Evolutionary conservation across 306 rosid species (phyloP), one percentile per base, ranked within the genome.

Genomic region (Prunus fruticosa): DNA sequence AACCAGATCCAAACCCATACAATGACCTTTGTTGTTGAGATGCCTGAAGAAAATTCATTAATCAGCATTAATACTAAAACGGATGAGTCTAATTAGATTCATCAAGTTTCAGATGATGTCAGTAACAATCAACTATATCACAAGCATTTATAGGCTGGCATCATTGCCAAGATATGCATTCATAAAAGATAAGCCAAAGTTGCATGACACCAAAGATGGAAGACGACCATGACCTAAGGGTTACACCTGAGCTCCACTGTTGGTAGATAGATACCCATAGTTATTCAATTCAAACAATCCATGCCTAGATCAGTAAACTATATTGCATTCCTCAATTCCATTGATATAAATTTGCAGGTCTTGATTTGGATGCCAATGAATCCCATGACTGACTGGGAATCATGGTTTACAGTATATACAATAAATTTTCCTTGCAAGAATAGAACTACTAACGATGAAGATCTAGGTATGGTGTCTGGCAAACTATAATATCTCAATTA

Each of bases 1-100:
- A 88, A 79, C 97, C 88, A 82, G 92, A 87, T 78, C 94, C 97
- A 78, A 80, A 85, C 58, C 93, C 93, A 86, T 91, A 89, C 43
- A 85, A 22, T 13, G 95, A 76, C 75, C 77, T 89, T 67, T 83
- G 95, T 72, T 89, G 93, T 77, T 86, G 93, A 82, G 97, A 89
- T 67, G 81, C 88, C 95, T 91, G 89, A 80, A 18, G 54, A 87
- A 57, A 79, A 86, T 69, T 45, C 27, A 73, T 72, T n/a, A 57
- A 67, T 78, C 79, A 79, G 74, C 85, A 74, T 53, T 30, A 13
- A 41, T 50, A 53, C 50, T 53, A 69, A 49, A 50, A 30, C 1
- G 19, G 20, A 73, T 47, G 71, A 74, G 51, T 69, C 25, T 11
- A 41, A 30, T 11, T 23, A 38, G 56, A 52, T 51, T 61, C 75